Conservation (phyloP, 495 filamentous ascomycete genomes). For the Penicillium parvum region DNA sequence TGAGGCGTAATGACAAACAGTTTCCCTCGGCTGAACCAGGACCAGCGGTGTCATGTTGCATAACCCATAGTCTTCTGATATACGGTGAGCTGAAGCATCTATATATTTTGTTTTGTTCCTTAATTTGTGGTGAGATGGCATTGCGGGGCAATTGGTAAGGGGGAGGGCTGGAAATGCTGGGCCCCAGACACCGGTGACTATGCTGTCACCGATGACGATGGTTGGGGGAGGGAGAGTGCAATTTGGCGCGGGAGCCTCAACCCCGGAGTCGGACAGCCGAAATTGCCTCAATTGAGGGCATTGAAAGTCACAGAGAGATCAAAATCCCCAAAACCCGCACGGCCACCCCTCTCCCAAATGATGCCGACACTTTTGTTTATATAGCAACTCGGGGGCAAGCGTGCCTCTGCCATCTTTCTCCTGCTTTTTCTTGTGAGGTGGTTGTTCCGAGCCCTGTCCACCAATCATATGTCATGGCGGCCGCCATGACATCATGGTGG, state of each 20-base stretch:
- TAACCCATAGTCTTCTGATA: slow-evolving; percentile 4
- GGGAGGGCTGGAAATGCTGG: not conserved
- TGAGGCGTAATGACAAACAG: no score
- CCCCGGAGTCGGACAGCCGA: not conserved
- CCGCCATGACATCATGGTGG: slow-evolving; percentile 26
- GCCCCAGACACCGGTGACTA: slow-evolving; percentile 15
- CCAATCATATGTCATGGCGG: slow-evolving; percentile 8
- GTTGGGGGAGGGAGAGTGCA: not conserved
- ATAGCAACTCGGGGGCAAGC: slow-evolving; percentile 15
- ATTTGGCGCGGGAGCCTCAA: not conserved
- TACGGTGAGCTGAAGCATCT: not conserved
- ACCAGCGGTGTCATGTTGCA: slow-evolving; percentile 10
- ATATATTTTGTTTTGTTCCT: no score
- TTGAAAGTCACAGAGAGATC: not conserved
- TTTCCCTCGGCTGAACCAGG: not conserved
- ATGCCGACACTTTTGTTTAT: slow-evolving; percentile 18
- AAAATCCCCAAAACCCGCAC: no score
- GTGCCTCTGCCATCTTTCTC: slow-evolving; percentile 6
- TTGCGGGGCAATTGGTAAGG: no score
- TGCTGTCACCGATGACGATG: slow-evolving; percentile 32
- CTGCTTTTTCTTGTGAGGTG: slow-evolving; percentile 16
- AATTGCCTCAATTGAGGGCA: not conserved
- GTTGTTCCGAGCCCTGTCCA: not conserved
- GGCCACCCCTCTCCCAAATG: not conserved
- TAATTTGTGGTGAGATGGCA: no score